Conservation (phyloP, 306 rosid species). For the Cucurbita ficifolia region DNA sequence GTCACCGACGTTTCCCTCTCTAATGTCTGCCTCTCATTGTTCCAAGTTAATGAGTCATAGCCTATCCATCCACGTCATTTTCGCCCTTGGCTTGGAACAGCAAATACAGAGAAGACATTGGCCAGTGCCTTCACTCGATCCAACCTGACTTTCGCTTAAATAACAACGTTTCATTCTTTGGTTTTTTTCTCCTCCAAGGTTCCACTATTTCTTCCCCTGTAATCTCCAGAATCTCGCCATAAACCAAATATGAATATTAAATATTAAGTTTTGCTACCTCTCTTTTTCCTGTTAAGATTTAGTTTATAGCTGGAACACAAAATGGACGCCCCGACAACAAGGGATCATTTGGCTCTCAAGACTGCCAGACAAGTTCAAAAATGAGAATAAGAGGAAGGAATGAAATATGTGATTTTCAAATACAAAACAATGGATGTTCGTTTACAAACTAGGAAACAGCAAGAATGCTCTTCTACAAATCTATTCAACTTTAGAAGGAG, state of each 20-base stretch:
- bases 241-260: not conserved
- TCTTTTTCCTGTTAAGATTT: not conserved
- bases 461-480: not conserved
- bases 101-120: not conserved
- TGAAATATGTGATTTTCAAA: not conserved
- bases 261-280: not conserved
- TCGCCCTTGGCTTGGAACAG: not conserved
- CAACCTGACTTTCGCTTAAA: not conserved
- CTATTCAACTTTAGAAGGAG: not conserved
- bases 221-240: not conserved
- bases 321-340: not conserved
- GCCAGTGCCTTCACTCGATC: not conserved
- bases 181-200: not conserved
- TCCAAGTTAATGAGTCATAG: not conserved
- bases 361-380: not conserved
- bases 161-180: not conserved
- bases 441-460: not conserved
- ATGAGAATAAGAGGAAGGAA: not conserved
- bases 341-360: not conserved
- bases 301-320: not conserved
- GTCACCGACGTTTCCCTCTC: not conserved
- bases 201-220: not conserved
- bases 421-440: constrained; percentile 1
- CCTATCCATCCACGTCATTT: not conserved
- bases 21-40: not conserved